Base-by-base conservation (phyloP, 83 land plant genomes). In the Diphasiastrum complanatum region DNA sequence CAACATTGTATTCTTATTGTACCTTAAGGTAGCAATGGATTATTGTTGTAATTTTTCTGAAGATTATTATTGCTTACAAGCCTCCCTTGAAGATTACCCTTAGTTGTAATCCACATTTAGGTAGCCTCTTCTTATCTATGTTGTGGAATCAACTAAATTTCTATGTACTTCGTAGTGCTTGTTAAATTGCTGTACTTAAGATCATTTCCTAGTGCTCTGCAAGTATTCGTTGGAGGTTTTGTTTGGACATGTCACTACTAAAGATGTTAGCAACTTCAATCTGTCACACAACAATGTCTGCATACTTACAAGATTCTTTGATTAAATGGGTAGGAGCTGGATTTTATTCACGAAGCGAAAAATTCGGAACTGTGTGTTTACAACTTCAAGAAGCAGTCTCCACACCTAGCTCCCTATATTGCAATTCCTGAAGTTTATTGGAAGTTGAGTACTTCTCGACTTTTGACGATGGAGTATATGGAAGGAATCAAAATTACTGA, bases 381-480 rank as follows among this genome's bases (percentile, higher is more conserved):
- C 11, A 89, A 93, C 60, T 93, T 93, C 62, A 68, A 54, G 62
- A 85, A 64, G 66, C 38, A 76, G 45, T 93, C 99, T 66, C 96
- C 99, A 57, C 76, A 79, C 51, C 66, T 89, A 60, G 91, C 81
- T 46, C 54, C 75, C 5, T 77, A 65, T 55, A 68, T 93, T 47
- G 84, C 78, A 70, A 79, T 86, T 18, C 99, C 96, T 33, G 75
- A 69, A 63, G 85, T 89, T 25, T 64, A 83, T 60, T 83, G 95
- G 99, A 70, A 73, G 62, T 70, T 81, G 31, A 85, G 92, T 56
- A 83, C 98, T 12, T 73, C 85, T 26, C 81, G 71, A 51, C 46
- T 93, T 51, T 65, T 93, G 50, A 80, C 85, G 2, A 93, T 93
- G 99, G 99, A 93, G 67, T 89, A 79, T 51, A 85, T 93, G 53